Evolutionary conservation across 805 yeast species (phyloP), one percentile per base, ranked within the genome.

Genomic region (Kodamaea sagamina): DNA sequence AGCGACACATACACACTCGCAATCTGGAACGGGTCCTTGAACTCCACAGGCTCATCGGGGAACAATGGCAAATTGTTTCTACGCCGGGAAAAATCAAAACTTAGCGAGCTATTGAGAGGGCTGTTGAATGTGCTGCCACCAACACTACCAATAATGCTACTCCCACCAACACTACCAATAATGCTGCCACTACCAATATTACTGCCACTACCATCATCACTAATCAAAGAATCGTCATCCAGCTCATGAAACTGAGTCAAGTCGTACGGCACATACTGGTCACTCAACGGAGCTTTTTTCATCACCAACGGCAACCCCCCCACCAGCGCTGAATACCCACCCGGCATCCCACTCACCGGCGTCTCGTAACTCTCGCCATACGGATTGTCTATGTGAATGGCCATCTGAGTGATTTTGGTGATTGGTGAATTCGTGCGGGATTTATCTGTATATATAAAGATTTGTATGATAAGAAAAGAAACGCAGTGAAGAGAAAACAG

Each of bases 241-340:
- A 25, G 32, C 7, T 41, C 39, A 28, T 41, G 22, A 10, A 41
- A 41, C 8, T 35, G 34, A 13, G 45, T 42, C 32, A 42, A 31
- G 26, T 42, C 45, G 21, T 36, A 42, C 11, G 45, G 45, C 25
- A 42, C 45, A 31, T 42, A 42, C 37, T 42, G 37, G 32, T 42
- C 45, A 16, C 41, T 36, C 17, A 42, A 27, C 6, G 41, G 41
- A 2, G 44, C 36, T 6, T 15, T 29, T 21, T 21, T 21, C 24
- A 6, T 21, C 24, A 21, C 24, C 24, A 21, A 21, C 24, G 24
- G 24, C 8, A 21, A n/a, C n/a, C n/a, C n/a, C n/a, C n/a, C n/a
- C n/a, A n/a, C n/a, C n/a, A n/a, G n/a, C n/a, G n/a, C n/a, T n/a
- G n/a, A n/a, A n/a, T n/a, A n/a, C n/a, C n/a, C n/a, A n/a, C n/a